phyloP scores from a whole-genome alignment of 352 stramenopile species.

The Hyphochytrium catenoides region DNA sequence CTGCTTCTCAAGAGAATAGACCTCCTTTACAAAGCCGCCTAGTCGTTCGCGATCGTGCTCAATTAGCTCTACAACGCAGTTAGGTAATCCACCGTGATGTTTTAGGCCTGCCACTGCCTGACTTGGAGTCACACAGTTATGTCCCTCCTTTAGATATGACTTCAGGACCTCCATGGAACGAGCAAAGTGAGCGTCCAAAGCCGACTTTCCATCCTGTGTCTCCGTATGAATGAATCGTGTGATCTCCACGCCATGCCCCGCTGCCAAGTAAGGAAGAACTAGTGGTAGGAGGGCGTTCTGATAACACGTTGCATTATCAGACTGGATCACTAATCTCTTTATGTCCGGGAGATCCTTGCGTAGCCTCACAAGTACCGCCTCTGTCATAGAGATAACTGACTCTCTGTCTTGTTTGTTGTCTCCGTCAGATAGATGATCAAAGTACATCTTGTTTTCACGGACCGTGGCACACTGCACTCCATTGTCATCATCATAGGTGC shows the following conservation, averaged over 20 bases:
- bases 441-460: constrained; percentile 8
- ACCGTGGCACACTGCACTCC: background rate
- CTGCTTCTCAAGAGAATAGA: constrained; percentile 1
- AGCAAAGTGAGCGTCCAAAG: constrained; percentile 12
- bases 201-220: constrained; percentile 11
- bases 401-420: constrained; percentile 13
- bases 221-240: constrained; percentile 12
- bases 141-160: constrained; percentile 6
- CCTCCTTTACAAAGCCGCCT: background rate
- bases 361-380: constrained; percentile 11
- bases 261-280: constrained; percentile 8
- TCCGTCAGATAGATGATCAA: constrained; percentile 8
- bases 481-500: background rate
- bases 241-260: constrained; percentile 6
- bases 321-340: constrained; percentile 9
- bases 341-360: constrained; percentile 7
- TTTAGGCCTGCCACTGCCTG: constrained; percentile 11
- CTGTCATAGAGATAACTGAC: constrained; percentile 10
- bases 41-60: constrained; percentile 4
- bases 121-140: constrained; percentile 9
- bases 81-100: constrained; percentile 8
- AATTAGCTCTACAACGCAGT: constrained; percentile 11
- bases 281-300: constrained; percentile 10
- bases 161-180: constrained; percentile 6
- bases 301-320: constrained; percentile 14